A percentile compares a stretch with the other conserved stretches of the same genome.
phyloP scores from a whole-genome alignment of 2,329 filamentous ascomycete genomes.

The Neopestalotiopsis sp. region DNA sequence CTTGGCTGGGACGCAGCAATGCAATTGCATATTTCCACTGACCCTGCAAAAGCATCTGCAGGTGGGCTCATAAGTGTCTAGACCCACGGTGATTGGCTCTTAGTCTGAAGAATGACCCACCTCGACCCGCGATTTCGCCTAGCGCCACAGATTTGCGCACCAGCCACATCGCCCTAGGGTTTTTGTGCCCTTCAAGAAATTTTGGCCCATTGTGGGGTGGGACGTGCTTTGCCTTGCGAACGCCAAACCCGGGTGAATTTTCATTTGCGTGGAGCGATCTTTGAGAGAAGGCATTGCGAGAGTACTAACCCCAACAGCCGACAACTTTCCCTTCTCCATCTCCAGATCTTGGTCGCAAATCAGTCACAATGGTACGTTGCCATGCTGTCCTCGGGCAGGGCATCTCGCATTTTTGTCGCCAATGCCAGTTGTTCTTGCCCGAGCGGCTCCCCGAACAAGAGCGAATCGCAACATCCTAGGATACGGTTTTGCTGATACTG shows the following conservation, averaged over 20 bases:
- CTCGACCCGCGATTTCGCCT: background rate
- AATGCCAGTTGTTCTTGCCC: background rate
- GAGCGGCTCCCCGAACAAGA: background rate
- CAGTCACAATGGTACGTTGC: conserved; percentile 48
- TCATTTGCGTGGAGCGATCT: conserved; percentile 12
- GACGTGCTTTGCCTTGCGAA: conserved; percentile 14
- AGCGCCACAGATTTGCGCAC: conserved; percentile 28
- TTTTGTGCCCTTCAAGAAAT: conserved; percentile 17
- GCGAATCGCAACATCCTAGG: background rate
- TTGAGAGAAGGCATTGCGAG: conserved; percentile 16
- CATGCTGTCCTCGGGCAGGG: background rate
- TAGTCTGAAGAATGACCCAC: background rate
- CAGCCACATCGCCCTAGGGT: conserved; percentile 32
- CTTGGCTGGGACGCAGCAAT: no score
- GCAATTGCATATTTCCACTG: no score
- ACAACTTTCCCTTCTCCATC: conserved; percentile 44
- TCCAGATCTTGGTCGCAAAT: conserved; percentile 51
- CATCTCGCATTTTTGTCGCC: background rate
- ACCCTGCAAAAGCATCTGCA: background rate
- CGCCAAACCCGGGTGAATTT: conserved; percentile 28
- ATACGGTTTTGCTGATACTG: conserved; percentile 32
- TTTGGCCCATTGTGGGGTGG: conserved; percentile 16
- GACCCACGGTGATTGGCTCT: background rate
- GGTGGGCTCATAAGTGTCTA: background rate
- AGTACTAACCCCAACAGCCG: conserved; percentile 17